Percentiles rank a stretch among this genome's conserved stretches.
These are phyloP conservation scores for Pichia sp. DNA, from an alignment of 1,139 yeast genomes.

Conservation along the genomic window DNA sequence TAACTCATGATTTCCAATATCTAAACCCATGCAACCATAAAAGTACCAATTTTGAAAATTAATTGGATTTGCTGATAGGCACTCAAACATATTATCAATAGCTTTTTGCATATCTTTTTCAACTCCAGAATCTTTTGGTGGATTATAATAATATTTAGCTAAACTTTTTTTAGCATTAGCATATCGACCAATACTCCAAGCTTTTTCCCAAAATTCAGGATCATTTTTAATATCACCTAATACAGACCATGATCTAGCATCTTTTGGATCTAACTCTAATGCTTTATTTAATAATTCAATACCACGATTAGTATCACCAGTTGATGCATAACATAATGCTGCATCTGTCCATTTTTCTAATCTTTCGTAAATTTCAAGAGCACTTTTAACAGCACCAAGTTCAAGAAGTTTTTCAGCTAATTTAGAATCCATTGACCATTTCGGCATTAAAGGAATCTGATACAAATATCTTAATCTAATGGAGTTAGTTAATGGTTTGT, in stretches of 20 bases:
- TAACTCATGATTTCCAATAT: constrained; percentile 59
- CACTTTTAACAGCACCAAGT: constrained; percentile 78
- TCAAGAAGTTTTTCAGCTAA: constrained; percentile 88
- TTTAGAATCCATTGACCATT: constrained; percentile 77
- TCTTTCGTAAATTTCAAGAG: constrained; percentile 83
- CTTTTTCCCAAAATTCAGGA: constrained; percentile 70
- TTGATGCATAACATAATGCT: constrained; percentile 86
- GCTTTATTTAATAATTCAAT: constrained; percentile 50
- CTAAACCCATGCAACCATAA: constrained; percentile 88
- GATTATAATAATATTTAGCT: constrained; percentile 64
- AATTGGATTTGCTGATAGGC: constrained; percentile 70
- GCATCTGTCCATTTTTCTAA: constrained; percentile 73
- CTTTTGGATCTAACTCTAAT: constrained; percentile 54
- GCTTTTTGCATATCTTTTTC: constrained; percentile 50
- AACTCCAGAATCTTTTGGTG: constrained; percentile 52
- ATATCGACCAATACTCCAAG: constrained; percentile 84
- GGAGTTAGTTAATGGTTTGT: constrained; percentile 34
- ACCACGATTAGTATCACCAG: constrained; percentile 70
- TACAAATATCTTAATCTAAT: constrained; percentile 64
- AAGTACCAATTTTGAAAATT: constrained; percentile 83
- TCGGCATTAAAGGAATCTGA: constrained; percentile 70
- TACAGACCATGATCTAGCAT: constrained; percentile 79
- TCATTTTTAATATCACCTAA: constrained; percentile 82
- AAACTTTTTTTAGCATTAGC: constrained; percentile 83
- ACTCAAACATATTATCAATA: constrained; percentile 65